These are phyloP conservation scores for Pisolithus tinctorius DNA, from an alignment of 768 basidiomycete species.

Conservation along the genomic window DNA sequence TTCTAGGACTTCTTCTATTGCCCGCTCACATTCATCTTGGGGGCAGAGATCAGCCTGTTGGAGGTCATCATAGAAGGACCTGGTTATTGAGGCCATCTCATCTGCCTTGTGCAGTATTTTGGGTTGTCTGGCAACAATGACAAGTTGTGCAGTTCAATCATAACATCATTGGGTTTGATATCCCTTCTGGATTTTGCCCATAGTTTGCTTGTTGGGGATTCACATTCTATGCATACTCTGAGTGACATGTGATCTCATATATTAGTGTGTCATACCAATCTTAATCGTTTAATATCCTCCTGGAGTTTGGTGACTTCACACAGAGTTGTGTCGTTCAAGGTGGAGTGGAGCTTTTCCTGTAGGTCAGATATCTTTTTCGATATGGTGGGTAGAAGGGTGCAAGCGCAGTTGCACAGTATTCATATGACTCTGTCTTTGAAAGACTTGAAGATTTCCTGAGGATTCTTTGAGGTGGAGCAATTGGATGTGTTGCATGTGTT, in stretches of 20 bases:
- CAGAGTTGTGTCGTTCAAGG: neutral
- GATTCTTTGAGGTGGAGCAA: neutral
- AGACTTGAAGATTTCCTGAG: neutral
- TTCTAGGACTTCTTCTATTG: no score
- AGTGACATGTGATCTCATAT: constrained; percentile 4
- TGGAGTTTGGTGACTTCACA: neutral
- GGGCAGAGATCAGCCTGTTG: no score
- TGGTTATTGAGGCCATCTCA: no score
- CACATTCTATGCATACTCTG: neutral
- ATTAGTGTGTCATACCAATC: neutral
- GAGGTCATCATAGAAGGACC: no score
- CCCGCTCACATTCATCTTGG: constrained; percentile 17
- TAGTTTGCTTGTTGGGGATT: constrained; percentile 11
- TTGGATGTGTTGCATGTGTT: neutral
- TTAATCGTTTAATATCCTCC: neutral
- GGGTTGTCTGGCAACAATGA: no score
- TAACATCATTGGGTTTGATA: constrained; percentile 10
- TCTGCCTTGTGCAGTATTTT: no score
- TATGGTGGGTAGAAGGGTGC: neutral
- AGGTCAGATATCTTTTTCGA: no score
- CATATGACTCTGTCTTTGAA: neutral
- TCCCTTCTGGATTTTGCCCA: constrained; percentile 11
- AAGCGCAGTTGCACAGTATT: neutral
- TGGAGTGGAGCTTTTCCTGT: no score
- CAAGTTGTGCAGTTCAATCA: constrained; percentile 16